A percentile compares a stretch with the other conserved stretches of the same genome.
These are phyloP conservation scores for Rhodamnia argentea DNA, from an alignment of 345 rosid genomes.

Conservation along the genomic window DNA sequence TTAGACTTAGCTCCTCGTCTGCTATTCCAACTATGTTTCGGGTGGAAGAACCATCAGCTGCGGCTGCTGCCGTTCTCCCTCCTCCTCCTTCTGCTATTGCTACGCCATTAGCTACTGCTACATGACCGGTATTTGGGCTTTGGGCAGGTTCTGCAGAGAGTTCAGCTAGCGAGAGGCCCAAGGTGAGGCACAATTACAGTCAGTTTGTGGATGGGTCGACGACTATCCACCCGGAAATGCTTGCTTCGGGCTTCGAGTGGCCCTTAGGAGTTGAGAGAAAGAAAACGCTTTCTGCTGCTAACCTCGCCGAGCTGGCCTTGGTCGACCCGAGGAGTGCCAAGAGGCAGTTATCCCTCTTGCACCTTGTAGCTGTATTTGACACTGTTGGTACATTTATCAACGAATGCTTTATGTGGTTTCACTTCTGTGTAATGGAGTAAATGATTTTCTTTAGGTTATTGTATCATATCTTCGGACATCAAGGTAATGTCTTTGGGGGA, in stretches of 20 bases:
- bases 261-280: slow-evolving; percentile 44
- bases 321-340: no score
- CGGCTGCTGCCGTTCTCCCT: background rate
- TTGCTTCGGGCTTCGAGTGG: slow-evolving; percentile 60
- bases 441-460: background rate
- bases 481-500: slow-evolving; percentile 19
- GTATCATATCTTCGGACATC: background rate
- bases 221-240: slow-evolving; percentile 79
- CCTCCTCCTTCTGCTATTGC: slow-evolving; percentile 1
- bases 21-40: slow-evolving; percentile 60
- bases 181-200: slow-evolving; percentile 90
- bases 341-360: slow-evolving; percentile 32
- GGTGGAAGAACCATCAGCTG: slow-evolving; percentile 29
- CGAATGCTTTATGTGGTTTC: background rate
- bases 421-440: background rate
- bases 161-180: slow-evolving; percentile 48
- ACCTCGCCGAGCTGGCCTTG: no score
- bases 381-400: background rate
- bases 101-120: background rate
- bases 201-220: slow-evolving; percentile 88
- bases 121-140: background rate
- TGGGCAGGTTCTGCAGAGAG: slow-evolving; percentile 12
- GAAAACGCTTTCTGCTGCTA: slow-evolving; percentile 83
- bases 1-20: slow-evolving; percentile 61
- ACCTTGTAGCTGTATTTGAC: background rate